phyloP scores from a whole-genome alignment of 1,284 basidiomycete genomes.

The Apiotrichum sp. region DNA sequence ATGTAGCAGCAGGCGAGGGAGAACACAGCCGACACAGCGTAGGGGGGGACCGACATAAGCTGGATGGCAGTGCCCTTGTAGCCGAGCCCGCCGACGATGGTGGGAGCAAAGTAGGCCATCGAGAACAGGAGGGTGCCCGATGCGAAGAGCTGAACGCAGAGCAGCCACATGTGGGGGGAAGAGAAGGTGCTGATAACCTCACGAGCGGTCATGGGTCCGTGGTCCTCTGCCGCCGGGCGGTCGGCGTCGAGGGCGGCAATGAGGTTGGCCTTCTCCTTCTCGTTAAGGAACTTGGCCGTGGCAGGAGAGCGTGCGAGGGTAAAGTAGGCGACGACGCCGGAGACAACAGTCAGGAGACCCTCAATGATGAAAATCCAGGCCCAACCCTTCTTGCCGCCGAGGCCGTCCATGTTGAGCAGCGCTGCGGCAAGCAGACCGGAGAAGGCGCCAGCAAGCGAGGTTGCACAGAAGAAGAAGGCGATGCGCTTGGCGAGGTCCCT shows the following conservation, averaged over 20 bases:
- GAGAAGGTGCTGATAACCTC: conserved; percentile 44
- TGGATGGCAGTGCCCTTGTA: conserved; percentile 41
- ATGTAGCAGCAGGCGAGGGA: conserved; percentile 52
- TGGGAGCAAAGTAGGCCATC: conserved; percentile 46
- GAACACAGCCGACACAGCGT: conserved; percentile 52
- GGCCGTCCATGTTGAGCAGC: conserved; percentile 50
- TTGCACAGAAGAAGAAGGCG: conserved; percentile 53
- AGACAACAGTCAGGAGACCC: conserved; percentile 46
- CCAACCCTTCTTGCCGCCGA: conserved; percentile 49
- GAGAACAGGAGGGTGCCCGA: conserved; percentile 48
- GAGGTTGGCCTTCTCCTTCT: conserved; percentile 49
- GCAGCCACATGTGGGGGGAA: conserved; percentile 25
- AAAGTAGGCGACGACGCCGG: conserved; percentile 49
- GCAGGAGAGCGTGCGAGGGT: conserved; percentile 48
- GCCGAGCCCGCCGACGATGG: conserved; percentile 52
- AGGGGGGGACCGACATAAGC: conserved; percentile 54
- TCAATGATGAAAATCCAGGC: conserved; percentile 53
- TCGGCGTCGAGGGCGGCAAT: conserved; percentile 19
- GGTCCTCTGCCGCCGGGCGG: conserved; percentile 24
- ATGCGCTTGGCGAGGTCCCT: conserved; percentile 52
- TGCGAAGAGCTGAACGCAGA: conserved; percentile 24
- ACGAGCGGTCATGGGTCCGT: conserved; percentile 51
- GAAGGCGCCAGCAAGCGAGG: conserved; percentile 49
- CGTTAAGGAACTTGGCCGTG: conserved; percentile 49
- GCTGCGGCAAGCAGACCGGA: conserved; percentile 51